phyloP scores from a whole-genome alignment of 2,329 filamentous ascomycete genomes.

The Sclerotinia sclerotiorum region DNA sequence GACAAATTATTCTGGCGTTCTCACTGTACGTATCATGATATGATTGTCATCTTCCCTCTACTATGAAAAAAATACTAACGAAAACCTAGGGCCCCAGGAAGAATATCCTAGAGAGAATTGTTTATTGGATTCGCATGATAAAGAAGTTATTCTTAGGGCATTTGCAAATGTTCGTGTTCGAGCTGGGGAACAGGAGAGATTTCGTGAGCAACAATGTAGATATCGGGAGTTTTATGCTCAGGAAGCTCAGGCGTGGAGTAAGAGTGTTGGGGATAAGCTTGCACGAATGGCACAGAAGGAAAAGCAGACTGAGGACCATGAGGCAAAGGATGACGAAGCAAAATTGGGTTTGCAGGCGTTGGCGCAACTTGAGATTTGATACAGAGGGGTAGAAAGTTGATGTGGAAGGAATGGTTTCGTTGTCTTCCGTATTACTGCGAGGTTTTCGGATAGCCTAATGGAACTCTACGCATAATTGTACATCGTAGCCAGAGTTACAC shows the following conservation, averaged over 20 bases:
- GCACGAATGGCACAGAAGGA: not conserved
- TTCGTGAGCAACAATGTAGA: not conserved
- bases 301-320: not conserved
- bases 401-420: not conserved
- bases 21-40: conserved; percentile 1
- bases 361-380: not conserved
- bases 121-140: not conserved
- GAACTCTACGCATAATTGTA: not conserved
- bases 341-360: not conserved
- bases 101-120: not conserved
- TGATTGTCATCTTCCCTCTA: not conserved
- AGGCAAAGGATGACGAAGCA: not conserved
- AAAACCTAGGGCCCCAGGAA: not conserved
- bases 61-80: not conserved
- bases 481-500: not conserved
- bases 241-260: conserved; percentile 6
- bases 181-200: not conserved
- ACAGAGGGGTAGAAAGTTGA: not conserved
- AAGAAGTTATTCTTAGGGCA: not conserved
- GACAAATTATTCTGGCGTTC: conserved; percentile 3
- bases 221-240: not conserved
- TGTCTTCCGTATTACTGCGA: not conserved
- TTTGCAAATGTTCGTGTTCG: not conserved
- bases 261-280: not conserved
- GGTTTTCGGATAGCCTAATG: not conserved